These are phyloP conservation scores for Colletotrichum theobromicola DNA, from an alignment of 2,329 filamentous ascomycete genomes.

Conservation along the genomic window DNA sequence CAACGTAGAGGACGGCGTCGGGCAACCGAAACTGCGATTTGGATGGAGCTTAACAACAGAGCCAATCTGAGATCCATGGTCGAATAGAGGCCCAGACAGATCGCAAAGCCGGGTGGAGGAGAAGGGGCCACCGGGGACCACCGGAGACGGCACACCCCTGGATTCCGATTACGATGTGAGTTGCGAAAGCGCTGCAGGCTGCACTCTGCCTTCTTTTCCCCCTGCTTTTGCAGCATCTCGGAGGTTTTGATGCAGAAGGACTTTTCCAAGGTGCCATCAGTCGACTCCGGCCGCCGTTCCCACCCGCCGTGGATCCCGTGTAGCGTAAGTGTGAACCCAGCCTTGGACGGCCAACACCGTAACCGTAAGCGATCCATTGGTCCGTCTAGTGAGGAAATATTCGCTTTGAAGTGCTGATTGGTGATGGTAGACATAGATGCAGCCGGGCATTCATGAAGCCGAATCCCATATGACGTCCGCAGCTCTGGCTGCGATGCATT, in stretches of 20 bases:
- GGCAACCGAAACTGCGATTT: background rate
- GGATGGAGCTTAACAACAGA: background rate
- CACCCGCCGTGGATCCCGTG: background rate
- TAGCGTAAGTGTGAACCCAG: background rate
- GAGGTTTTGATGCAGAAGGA: conserved; percentile 6
- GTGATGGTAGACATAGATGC: background rate
- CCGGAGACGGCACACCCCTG: conserved; percentile 2
- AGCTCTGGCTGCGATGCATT: background rate
- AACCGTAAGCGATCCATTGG: background rate
- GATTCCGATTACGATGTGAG: background rate
- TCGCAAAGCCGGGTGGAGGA: conserved; percentile 1
- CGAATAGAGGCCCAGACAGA: conserved; percentile 2
- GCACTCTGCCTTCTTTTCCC: background rate
- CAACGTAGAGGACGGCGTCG: background rate
- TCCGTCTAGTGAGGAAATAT: background rate
- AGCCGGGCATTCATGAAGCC: background rate
- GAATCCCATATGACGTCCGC: background rate
- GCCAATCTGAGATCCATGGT: conserved; percentile 19
- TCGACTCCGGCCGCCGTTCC: background rate
- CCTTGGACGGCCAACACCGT: background rate
- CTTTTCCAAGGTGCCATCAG: background rate
- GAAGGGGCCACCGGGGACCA: conserved; percentile 9
- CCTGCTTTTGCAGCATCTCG: conserved; percentile 10
- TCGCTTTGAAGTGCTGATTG: background rate
- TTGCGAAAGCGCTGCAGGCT: background rate